Base-by-base conservation (phyloP, 768 basidiomycete species). In the Candolleomyces eurysporus region DNA sequence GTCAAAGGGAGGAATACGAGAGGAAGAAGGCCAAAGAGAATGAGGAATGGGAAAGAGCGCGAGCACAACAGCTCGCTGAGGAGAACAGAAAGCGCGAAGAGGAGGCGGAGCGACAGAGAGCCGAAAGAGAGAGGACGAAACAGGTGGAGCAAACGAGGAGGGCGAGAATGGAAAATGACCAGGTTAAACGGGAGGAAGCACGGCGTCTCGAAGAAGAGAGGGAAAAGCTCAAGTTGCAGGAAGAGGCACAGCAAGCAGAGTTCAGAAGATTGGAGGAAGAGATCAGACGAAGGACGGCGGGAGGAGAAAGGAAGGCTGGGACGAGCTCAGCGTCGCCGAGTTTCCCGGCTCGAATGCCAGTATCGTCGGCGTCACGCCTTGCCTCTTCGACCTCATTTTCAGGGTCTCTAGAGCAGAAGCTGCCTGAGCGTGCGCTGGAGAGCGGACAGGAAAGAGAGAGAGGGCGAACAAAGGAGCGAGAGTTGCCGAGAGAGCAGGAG, bases 191-290 rank as follows among this genome's bases (percentile, higher is more conserved):
- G 21, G 64, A 66, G 50, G 39, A 65, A 68, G 60, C 66, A 69
- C 52, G 19, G 13, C 54, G 40, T 9, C 61, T 72, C 16, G 67
- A 71, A 57, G 68, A 70, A 65, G 66, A 63, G 43, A 64, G 59
- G 62, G 56, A 59, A 61, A 69, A 48, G 72, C 63, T 57, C 67
- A 65, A 63, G 65, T 61, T 62, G 65, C 70, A 72, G 40, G 71
- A 73, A 54, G 73, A 73, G 50, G 73, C 75, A 32, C 75, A 78
- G 61, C 78, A 79, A 63, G 71, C 76, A 59, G 76, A 82, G 36
- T 79, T 73, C 65, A 74, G 73, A 45, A 72, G 71, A 62, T 74
- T 79, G 17, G 80, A 77, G 48, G 79, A 79, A 46, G 78, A 80
- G 22, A 75, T 79, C 54, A 73, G 66, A 54, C 75, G 74, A n/a